Base-by-base conservation (phyloP, 2,329 filamentous ascomycete genomes). In the Pestalotiopsis sp. region DNA sequence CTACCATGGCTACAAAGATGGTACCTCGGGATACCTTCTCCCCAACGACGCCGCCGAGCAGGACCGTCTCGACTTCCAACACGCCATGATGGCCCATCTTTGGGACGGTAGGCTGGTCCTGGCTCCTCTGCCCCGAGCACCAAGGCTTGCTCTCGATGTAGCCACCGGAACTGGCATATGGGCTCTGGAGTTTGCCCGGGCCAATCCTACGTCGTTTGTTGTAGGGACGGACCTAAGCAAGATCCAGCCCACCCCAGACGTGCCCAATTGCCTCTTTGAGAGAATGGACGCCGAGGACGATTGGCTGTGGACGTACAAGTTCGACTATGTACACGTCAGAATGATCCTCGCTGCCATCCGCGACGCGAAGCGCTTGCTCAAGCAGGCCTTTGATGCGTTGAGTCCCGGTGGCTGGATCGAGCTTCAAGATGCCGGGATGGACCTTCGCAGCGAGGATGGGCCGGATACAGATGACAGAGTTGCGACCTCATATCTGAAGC, bases 141-240 rank as follows among this genome's bases (percentile, higher is more conserved):
- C 64, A 4, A 55, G 36, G 14, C 45, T 65, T 20, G 64, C 52
- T 12, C 64, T 57, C n/a, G 64, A 65, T 36, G 64, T 65, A 1
- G 64, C 64, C 4, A 65, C 64, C 11, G 64, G 64, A 11, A 65
- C 64, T 3, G 64, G 64, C 11, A 65, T 65, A 12, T 65, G 64
- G 64, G 64, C 64, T 13, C 36, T 65, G 12, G 64, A 65, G 27
- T 65, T 38, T 39, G 66, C 66, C 7, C 60, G 66, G 4, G 61
- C 66, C 17, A 68, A 68, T 45, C 66, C 66, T 3, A 68, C 61
- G 12, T 65, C 64, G 9, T 65, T 65, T 58, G 64, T 65, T 23
- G 31, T 65, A 17, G 64, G 64, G 9, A 65, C 64, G 14, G 64
- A 65, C 31, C 49, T 65, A 2, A 65, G 64, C 49, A 55, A 65